Evolutionary conservation across 768 basidiomycete species (phyloP).

Genomic region (Trametes maxima): DNA sequence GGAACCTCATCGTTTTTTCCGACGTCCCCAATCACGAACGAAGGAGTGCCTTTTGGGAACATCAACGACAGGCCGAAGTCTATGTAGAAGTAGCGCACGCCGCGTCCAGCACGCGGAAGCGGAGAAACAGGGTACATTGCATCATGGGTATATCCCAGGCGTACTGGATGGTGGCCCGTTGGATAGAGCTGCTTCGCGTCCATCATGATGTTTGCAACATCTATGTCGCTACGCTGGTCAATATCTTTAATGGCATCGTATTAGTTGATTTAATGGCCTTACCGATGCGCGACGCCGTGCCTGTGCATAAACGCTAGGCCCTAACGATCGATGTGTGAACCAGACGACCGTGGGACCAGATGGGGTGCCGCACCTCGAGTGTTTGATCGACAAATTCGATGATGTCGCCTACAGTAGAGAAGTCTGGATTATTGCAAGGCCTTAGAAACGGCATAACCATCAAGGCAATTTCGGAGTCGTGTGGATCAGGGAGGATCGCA

Average conservation of each 20-base stretch:
- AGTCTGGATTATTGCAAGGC: slow-evolving; percentile 30
- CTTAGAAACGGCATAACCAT: slow-evolving; percentile 33
- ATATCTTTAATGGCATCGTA: slow-evolving; percentile 15
- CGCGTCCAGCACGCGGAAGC: slow-evolving; percentile 35
- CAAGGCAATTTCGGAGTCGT: background rate
- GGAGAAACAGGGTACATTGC: slow-evolving; percentile 33
- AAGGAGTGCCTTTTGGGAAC: slow-evolving; percentile 18
- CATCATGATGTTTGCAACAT: slow-evolving; percentile 27
- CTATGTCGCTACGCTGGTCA: slow-evolving; percentile 13
- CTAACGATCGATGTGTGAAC: too few relatives aligned
- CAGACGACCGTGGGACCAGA: too few relatives aligned
- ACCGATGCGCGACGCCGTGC: slow-evolving; percentile 29
- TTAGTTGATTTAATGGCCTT: background rate
- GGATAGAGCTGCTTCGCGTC: slow-evolving; percentile 23
- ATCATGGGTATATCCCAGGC: slow-evolving; percentile 35
- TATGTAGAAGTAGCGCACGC: slow-evolving; percentile 37
- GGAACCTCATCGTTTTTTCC: slow-evolving; percentile 31
- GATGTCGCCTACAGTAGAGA: slow-evolving; percentile 27
- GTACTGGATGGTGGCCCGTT: slow-evolving; percentile 26
- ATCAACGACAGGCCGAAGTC: slow-evolving; percentile 23
- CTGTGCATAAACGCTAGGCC: slow-evolving; percentile 28
- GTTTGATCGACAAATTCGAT: slow-evolving; percentile 24
- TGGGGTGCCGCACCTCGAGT: too few relatives aligned
- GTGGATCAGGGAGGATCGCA: slow-evolving; percentile 26
- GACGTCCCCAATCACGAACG: slow-evolving; percentile 19